phyloP scores from a whole-genome alignment of 2,329 filamentous ascomycete species.

The Colletotrichum liaoningense region DNA sequence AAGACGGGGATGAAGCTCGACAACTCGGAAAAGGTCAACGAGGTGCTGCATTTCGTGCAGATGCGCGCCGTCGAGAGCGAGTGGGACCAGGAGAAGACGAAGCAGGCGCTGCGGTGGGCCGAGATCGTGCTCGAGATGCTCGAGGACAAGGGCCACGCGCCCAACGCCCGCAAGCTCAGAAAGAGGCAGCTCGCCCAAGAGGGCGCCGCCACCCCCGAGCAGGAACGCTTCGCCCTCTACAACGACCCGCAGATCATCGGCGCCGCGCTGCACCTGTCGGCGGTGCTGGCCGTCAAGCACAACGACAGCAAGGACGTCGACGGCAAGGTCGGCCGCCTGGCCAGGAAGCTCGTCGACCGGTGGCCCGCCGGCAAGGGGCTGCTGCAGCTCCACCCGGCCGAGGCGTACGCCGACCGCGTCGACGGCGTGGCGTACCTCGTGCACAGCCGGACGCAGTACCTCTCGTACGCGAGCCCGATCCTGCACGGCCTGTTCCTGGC shows the following conservation, averaged over 20 bases:
- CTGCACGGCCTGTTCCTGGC: constrained; percentile 59
- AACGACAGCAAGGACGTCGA: constrained; percentile 44
- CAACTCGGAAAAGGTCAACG: constrained; percentile 52
- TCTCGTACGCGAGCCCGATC: constrained; percentile 45
- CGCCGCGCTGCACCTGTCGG: constrained; percentile 56
- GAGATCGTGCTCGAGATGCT: constrained; percentile 62
- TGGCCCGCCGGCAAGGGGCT: constrained; percentile 55
- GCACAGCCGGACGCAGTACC: constrained; percentile 46
- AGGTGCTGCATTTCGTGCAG: constrained; percentile 52
- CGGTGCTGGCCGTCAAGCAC: constrained; percentile 50
- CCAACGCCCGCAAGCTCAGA: constrained; percentile 35
- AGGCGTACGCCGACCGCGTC: constrained; percentile 40
- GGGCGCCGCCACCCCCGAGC: background rate
- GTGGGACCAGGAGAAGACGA: constrained; percentile 49
- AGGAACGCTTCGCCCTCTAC: constrained; percentile 42
- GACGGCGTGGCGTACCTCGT: constrained; percentile 44
- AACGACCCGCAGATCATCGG: constrained; percentile 57
- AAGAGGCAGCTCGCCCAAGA: background rate
- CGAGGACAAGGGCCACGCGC: constrained; percentile 54
- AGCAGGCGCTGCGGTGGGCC: constrained; percentile 57
- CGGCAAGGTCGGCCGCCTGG: constrained; percentile 51
- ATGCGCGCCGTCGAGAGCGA: constrained; percentile 53
- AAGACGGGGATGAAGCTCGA: constrained; percentile 59
- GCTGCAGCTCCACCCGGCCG: constrained; percentile 48
- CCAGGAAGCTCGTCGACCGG: constrained; percentile 48